Base-by-base conservation (phyloP, 192 early-diverging fungal species). In the Endogone sp. region DNA sequence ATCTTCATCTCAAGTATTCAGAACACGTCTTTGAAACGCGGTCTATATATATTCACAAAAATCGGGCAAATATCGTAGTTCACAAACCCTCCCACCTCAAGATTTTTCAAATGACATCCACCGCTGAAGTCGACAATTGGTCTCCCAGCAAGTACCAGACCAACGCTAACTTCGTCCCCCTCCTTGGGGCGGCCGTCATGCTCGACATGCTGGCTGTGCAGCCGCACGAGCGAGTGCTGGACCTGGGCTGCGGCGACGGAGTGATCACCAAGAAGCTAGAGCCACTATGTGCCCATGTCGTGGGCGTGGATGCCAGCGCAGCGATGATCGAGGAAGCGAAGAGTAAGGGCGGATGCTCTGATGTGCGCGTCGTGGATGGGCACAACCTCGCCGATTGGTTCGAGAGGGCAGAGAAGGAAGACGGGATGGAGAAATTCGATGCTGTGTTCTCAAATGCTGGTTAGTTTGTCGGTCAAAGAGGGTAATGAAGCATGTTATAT, bases 221-320 rank as follows among this genome's bases (percentile, higher is more conserved):
- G 61, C 63, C 79, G 0, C 27, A 79, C 60, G 89, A 91, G 29
- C 58, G 65, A 26, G 88, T 91, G 63, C 73, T 91, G 20, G 90
- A 91, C 72, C 66, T 91, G 30, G 90, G 90, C 28, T 89, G 88
- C 56, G 90, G 90, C 16, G 86, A 90, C 63, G 90, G 88, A 6
- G 61, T 79, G 8, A 67, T 91, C 28, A 91, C 89, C 13, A 27
- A 68, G 20, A 62, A 86, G n/a, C 77, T 91, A 37, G 74, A 80
- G 22, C 62, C 62, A 20, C 32, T 56, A 21, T 81, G 82, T 49
- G 65, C 70, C 21, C 67, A 71, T 21, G 87, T 90, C 0, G 83
- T 91, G 26, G 90, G 86, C 0, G 70, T 84, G 23, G 90, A 91
- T 69, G 60, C 76, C 23, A 89, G 86, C 65, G 55, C 72, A 9